Percentiles rank a stretch among this genome's conserved stretches.
These are phyloP conservation scores for Fusarium incarnatum DNA, from an alignment of 2,329 filamentous ascomycete species.

Conservation along the genomic window DNA sequence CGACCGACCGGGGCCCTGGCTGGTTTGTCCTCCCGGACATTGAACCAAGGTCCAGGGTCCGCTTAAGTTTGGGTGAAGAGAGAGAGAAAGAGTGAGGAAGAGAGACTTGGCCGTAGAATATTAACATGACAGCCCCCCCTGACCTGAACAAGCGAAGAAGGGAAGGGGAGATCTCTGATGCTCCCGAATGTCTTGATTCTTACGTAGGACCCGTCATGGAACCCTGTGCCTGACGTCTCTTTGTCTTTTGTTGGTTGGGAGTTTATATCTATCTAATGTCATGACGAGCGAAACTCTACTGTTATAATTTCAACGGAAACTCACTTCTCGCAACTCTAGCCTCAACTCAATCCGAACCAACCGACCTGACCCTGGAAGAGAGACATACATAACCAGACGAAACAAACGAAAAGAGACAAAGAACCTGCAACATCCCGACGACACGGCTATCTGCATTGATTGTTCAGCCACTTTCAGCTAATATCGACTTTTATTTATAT, in stretches of 20 bases:
- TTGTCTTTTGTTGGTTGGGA: background rate
- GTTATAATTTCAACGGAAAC: background rate
- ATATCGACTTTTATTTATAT: constrained; percentile 8
- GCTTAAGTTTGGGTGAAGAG: background rate
- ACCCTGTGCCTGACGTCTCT: constrained; percentile 33
- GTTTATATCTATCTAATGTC: background rate
- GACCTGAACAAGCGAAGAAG: background rate
- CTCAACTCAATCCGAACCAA: background rate
- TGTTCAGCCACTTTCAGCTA: constrained; percentile 17
- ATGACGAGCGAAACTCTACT: constrained; percentile 17
- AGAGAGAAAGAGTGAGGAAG: background rate
- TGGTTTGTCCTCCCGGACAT: constrained; percentile 29
- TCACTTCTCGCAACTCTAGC: background rate
- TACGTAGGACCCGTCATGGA: constrained; percentile 34
- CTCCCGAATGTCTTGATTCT: constrained; percentile 4
- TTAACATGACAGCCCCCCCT: constrained; percentile 38
- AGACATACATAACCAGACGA: constrained; percentile 17
- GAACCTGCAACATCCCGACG: constrained; percentile 37
- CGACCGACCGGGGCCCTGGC: constrained; percentile 34
- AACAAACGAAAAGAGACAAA: constrained; percentile 17
- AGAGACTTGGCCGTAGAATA: constrained; percentile 29
- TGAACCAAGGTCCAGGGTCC: constrained; percentile 17
- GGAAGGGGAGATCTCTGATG: constrained; percentile 12
- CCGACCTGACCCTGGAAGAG: background rate
- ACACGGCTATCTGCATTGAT: constrained; percentile 29